Base-by-base conservation (phyloP, 805 yeast genomes). In the Pichia californica region DNA sequence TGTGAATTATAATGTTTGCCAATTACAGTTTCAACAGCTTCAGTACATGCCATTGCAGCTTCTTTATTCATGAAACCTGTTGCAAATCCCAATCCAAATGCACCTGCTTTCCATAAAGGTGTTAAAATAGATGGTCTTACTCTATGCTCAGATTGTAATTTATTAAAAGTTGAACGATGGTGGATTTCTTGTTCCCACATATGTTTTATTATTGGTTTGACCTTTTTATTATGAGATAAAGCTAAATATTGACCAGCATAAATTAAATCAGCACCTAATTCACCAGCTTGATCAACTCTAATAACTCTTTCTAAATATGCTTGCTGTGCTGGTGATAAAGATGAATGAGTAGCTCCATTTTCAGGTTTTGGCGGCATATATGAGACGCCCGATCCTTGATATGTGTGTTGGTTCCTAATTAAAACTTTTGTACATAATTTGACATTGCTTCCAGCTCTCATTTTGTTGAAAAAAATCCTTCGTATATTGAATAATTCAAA, bases 21-120 rank as follows among this genome's bases (percentile, higher is more conserved):
- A 61, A 93, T 93, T 6, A 93, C 98, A 0, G 99, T 93, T 63
- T 93, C 99, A 2, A 93, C 98, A 0, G 98, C 98, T 47, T 89
- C 98, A 0, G 99, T 93, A 61, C 99, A 93, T 1, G 99, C 98
- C 99, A 93, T 93, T 2, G 99, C 98, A 2, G 96, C 97, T 59
- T 91, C 96, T 57, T 88, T 87, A 15, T 96, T 83, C 49, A 88
- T 64, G 42, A 84, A 54, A 0, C 96, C 97, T 0, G 98, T 93
- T 1, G 81, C 83, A 1, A 79, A 77, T 4, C 99, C 99, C 68
- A 93, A 71, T 0, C 81, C 80, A 39, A 83, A 71, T 0, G 99
- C 98, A 4, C 97, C 98, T 0, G 76, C 63, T 59, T 85, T 88
- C 99, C 99, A 93, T 1, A 87, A 55, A 1, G 99, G 99, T 0